A percentile compares a stretch with the other conserved stretches of the same genome.
Evolutionary conservation across 2,329 filamentous ascomycete species (phyloP).

Genomic region (Fusarium mundagurra): DNA sequence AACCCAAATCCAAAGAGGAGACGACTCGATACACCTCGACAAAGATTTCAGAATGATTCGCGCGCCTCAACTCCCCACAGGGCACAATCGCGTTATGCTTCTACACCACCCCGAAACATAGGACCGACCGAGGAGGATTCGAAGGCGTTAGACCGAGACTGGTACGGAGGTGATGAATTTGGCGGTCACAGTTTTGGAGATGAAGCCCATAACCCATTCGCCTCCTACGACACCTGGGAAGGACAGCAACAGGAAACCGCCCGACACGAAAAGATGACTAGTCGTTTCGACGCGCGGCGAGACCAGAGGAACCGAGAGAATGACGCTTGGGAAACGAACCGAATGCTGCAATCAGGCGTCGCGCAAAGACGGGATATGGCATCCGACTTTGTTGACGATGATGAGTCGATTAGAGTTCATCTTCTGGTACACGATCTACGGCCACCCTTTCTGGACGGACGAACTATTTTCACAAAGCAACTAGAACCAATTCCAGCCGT

Average conservation of each 20-base stretch:
- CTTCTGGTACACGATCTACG: slow-evolving; percentile 92
- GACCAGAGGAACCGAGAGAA: slow-evolving; percentile 92
- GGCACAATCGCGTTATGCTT: slow-evolving; percentile 51
- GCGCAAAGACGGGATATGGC: slow-evolving; percentile 87
- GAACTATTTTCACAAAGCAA: slow-evolving; percentile 97
- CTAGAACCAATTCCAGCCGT: slow-evolving; percentile 94
- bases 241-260: slow-evolving; percentile 80
- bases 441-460: slow-evolving; percentile 93
- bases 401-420: slow-evolving; percentile 89
- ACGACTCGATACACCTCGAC: slow-evolving; percentile 46
- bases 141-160: slow-evolving; percentile 84
- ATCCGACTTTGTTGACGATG: slow-evolving; percentile 82
- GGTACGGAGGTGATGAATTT: slow-evolving; percentile 89
- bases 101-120: slow-evolving; percentile 50
- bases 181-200: slow-evolving; percentile 86
- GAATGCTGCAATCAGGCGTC: slow-evolving; percentile 96
- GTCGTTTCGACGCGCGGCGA: slow-evolving; percentile 73
- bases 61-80: slow-evolving; percentile 47
- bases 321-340: slow-evolving; percentile 98
- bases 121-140: slow-evolving; percentile 76
- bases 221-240: slow-evolving; percentile 79
- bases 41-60: slow-evolving; percentile 47
- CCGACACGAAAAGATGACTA: slow-evolving; percentile 82
- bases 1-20: slow-evolving; percentile 54
- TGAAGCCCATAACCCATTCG: slow-evolving; percentile 92